Evolutionary conservation across 306 rosid species (phyloP).

Genomic region (Echinosophora koreensis): DNA sequence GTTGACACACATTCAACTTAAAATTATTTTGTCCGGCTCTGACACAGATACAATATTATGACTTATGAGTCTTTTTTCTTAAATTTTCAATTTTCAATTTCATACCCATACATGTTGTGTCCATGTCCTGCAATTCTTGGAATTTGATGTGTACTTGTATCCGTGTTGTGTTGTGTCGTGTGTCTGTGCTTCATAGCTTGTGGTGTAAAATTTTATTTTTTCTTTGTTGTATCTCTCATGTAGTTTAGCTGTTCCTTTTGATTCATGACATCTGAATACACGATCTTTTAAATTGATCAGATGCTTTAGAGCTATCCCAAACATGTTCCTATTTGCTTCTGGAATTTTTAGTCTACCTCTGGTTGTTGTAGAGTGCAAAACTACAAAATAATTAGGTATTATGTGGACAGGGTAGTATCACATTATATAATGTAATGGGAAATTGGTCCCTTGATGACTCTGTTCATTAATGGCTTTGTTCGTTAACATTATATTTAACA

Average conservation of each 20-base stretch:
- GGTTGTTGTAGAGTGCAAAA: neutral
- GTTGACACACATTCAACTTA: too few species aligned
- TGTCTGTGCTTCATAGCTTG: too few species aligned
- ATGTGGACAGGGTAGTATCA: neutral
- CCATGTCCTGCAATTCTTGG: too few species aligned
- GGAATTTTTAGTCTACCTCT: neutral
- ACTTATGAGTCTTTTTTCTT: too few species aligned
- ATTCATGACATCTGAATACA: neutral
- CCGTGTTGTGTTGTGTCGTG: too few species aligned
- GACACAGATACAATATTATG: too few species aligned
- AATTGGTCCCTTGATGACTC: conserved; percentile 16
- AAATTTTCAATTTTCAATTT: too few species aligned
- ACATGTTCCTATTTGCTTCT: neutral
- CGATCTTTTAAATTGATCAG: neutral
- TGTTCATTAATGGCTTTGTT: conserved; percentile 13
- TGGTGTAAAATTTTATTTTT: neutral
- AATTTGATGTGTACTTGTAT: too few species aligned
- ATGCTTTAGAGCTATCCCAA: neutral
- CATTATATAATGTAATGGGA: neutral
- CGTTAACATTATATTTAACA: neutral
- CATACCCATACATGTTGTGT: too few species aligned
- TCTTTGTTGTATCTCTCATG: neutral
- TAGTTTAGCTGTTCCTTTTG: neutral
- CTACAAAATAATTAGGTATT: neutral
- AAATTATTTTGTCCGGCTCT: too few species aligned